These are phyloP conservation scores for Lentinula sp. DNA, from an alignment of 768 basidiomycete species.

Conservation along the genomic window DNA sequence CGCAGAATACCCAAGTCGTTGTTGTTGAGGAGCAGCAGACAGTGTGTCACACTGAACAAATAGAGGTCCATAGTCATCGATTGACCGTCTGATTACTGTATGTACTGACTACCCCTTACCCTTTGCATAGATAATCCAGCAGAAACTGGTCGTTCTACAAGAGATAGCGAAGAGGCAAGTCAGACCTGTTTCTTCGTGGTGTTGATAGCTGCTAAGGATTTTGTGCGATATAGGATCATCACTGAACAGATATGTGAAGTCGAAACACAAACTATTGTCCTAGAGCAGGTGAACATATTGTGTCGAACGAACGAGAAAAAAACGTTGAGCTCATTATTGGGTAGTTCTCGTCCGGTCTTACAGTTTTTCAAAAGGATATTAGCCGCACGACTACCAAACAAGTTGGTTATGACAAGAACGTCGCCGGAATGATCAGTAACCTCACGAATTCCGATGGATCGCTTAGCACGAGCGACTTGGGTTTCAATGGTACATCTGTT, in stretches of 20 bases:
- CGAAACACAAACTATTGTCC: constrained; percentile 21
- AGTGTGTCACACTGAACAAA: constrained; percentile 13
- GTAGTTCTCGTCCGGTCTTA: constrained; percentile 5
- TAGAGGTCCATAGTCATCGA: neutral
- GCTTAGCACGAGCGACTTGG: constrained; percentile 8
- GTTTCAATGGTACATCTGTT: constrained; percentile 9
- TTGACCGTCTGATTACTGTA: neutral
- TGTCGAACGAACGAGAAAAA: neutral
- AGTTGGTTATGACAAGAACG: constrained; percentile 15
- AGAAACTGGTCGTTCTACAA: constrained; percentile 19
- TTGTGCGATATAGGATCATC: constrained; percentile 13
- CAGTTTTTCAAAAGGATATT: constrained; percentile 16
- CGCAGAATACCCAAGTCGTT: constrained; percentile 11
- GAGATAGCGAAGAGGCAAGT: constrained; percentile 20
- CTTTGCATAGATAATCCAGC: constrained; percentile 16
- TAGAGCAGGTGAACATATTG: constrained; percentile 11
- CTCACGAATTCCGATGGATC: constrained; percentile 16
- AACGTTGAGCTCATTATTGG: neutral
- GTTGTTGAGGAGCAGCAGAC: constrained; percentile 15
- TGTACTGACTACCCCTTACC: neutral
- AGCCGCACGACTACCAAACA: constrained; percentile 12
- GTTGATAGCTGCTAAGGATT: neutral
- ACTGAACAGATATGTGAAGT: constrained; percentile 24
- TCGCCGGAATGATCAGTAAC: constrained; percentile 11
- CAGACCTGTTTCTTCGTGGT: neutral